These are phyloP conservation scores for Bombardia bombarda DNA, from an alignment of 495 filamentous ascomycete genomes.

Conservation along the genomic window DNA sequence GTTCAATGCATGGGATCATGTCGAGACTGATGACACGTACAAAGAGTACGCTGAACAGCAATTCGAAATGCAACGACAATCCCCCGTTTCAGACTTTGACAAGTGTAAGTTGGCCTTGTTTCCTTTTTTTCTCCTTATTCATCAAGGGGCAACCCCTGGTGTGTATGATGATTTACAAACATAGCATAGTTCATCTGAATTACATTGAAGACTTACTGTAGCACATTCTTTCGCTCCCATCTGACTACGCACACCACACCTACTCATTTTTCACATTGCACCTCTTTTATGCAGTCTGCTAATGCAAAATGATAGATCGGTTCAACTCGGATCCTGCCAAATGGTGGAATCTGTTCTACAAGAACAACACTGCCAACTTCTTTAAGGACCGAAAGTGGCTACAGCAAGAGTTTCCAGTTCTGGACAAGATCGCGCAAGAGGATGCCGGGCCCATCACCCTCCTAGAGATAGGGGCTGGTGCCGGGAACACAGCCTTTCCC, in stretches of 20 bases:
- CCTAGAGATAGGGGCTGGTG: slow-evolving; percentile 89
- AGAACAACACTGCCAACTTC: slow-evolving; percentile 90
- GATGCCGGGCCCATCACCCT: slow-evolving; percentile 55
- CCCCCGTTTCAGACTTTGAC: slow-evolving; percentile 83
- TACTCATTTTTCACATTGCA: slow-evolving; percentile 3
- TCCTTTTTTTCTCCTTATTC: slow-evolving; percentile 3
- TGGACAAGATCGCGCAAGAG: slow-evolving; percentile 58
- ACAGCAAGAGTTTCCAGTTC: slow-evolving; percentile 83
- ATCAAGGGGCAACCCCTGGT: slow-evolving; percentile 1
- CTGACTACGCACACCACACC: slow-evolving; percentile 32
- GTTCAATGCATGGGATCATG: slow-evolving; percentile 98
- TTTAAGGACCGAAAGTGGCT: slow-evolving; percentile 99
- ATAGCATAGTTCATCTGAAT: slow-evolving; percentile 59
- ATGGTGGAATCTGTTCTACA: slow-evolving; percentile 97
- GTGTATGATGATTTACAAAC: slow-evolving; percentile 47
- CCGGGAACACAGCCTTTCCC: slow-evolving; percentile 93
- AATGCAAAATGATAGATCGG: slow-evolving; percentile 41
- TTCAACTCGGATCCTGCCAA: slow-evolving; percentile 86
- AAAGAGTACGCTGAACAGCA: slow-evolving; percentile 73
- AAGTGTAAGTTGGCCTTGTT: slow-evolving; percentile 51
- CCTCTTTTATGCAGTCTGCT: slow-evolving; percentile 17
- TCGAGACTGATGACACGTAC: slow-evolving; percentile 78
- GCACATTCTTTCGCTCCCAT: slow-evolving; percentile 58
- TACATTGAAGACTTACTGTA: slow-evolving; percentile 41
- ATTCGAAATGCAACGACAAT: slow-evolving; percentile 69